These are phyloP conservation scores for Sclerotinia minor DNA, from an alignment of 2,329 filamentous ascomycete genomes.

Conservation along the genomic window DNA sequence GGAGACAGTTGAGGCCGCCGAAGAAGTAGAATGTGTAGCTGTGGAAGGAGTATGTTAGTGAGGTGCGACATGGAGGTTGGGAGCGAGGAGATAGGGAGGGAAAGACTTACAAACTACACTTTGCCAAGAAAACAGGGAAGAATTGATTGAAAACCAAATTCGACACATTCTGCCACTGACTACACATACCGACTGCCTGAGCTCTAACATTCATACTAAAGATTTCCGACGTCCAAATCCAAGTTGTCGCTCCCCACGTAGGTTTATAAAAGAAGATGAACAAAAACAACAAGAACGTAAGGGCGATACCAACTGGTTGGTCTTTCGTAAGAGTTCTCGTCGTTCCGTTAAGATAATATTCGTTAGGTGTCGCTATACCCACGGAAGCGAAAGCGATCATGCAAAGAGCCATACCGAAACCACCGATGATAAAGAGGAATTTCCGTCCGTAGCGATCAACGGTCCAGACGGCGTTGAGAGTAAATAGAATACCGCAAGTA, in stretches of 20 bases:
- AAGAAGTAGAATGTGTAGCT: constrained; percentile 52
- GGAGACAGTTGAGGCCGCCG: constrained; percentile 49
- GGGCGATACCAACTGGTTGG: constrained; percentile 62
- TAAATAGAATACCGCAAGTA: constrained; percentile 71
- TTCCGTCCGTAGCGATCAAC: constrained; percentile 71
- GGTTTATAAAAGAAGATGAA: constrained; percentile 71
- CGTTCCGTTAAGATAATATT: constrained; percentile 32
- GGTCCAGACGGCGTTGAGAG: constrained; percentile 71
- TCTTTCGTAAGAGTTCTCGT: constrained; percentile 54
- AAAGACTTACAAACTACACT: constrained; percentile 46
- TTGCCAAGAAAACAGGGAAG: constrained; percentile 66
- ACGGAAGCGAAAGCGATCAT: constrained; percentile 66
- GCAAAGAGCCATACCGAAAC: constrained; percentile 66
- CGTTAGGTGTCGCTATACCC: constrained; percentile 55
- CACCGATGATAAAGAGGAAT: constrained; percentile 68
- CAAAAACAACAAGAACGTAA: constrained; percentile 67
- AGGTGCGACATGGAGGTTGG: neutral
- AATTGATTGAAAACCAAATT: constrained; percentile 70
- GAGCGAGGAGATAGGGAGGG: neutral
- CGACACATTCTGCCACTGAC: constrained; percentile 62
- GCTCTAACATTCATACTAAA: constrained; percentile 73
- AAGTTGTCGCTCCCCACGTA: constrained; percentile 68
- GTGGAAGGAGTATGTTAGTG: constrained; percentile 9
- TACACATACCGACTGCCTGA: constrained; percentile 68
- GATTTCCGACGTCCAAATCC: constrained; percentile 71